Base-by-base conservation (phyloP, 345 rosid species). In the Arabidopsis suecica region DNA sequence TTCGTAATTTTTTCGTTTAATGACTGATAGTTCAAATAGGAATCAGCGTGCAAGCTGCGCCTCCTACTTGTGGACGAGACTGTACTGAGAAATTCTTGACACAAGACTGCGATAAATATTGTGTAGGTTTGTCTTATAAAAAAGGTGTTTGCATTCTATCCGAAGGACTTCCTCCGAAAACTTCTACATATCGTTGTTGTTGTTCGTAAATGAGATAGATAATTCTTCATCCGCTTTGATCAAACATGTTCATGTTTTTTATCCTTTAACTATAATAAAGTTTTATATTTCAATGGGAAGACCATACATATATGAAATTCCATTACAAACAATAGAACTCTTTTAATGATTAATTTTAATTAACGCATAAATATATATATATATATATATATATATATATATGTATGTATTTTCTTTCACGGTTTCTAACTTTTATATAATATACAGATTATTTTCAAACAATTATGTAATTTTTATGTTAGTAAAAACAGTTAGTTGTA, bases 171-270 rank as follows among this genome's bases (percentile, higher is more conserved):
- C 69, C 58, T 66, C 71, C 71, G 3, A 34, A 34, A 36, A 11
- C 50, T 41, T 42, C 51, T 23, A 12, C 13, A 12, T 62, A 50
- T 66, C 70, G 53, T 25, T 63, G 68, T 44, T 63, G 68, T 63
- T 44, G 68, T 63, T 42, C 49, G 48, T 61, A 60, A 58, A 58
- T 34, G 2, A 58, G 3, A 57, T 8, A 33, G n/a, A 34, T n/a
- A 55, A 12, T 28, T 28, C 5, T 30, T 28, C 9, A 3, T 55
- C 10, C 10, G 2, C 36, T 12, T 16, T 18, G 7, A 58, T 58
- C 25, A 16, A 58, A 58, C 7, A 9, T 56, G 22, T 33, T 56
- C 32, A 25, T 54, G 30, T 16, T 16, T n/a, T 16, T 16, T 47
- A 6, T 3, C 22, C 25, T 20, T 20, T 49, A 3, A 20, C 12